These are phyloP conservation scores for Rhodomyrtus psidioides DNA, from an alignment of 441 rosid species.

Conservation along the genomic window DNA sequence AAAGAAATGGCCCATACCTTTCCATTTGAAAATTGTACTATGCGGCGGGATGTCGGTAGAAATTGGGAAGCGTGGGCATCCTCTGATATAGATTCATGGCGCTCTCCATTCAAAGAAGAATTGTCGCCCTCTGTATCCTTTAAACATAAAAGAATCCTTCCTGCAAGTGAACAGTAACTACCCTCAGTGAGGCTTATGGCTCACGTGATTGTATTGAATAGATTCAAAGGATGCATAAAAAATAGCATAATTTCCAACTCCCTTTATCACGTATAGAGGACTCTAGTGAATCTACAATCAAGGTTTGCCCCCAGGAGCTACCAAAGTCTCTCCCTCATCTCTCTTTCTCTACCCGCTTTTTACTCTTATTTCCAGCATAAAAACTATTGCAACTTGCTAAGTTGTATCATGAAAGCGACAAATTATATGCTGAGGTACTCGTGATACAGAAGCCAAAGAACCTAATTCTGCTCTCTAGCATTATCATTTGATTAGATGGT, in stretches of 20 bases:
- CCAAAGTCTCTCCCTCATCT: neutral
- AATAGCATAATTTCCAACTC: neutral
- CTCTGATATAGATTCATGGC: constrained; percentile 19
- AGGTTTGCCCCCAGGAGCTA: neutral
- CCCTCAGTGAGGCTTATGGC: neutral
- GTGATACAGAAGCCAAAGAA: neutral
- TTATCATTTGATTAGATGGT: neutral
- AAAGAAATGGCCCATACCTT: constrained; percentile 12
- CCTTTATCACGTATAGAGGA: neutral
- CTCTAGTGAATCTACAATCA: neutral
- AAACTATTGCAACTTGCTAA: neutral
- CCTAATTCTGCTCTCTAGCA: neutral
- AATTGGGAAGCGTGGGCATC: constrained; percentile 57
- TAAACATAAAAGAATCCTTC: constrained; percentile 70
- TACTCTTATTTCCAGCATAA: neutral
- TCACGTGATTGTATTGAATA: neutral
- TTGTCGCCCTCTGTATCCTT: constrained; percentile 29
- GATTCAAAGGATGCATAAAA: neutral
- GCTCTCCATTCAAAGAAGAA: constrained; percentile 19
- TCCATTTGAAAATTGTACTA: constrained; percentile 20
- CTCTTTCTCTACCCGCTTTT: neutral
- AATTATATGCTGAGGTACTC: neutral
- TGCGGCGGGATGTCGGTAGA: constrained; percentile 28
- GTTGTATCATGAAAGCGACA: neutral
- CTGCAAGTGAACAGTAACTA: constrained; percentile 22